phyloP scores from a whole-genome alignment of 164 flowering plant species.

The Platanus orientalis region DNA sequence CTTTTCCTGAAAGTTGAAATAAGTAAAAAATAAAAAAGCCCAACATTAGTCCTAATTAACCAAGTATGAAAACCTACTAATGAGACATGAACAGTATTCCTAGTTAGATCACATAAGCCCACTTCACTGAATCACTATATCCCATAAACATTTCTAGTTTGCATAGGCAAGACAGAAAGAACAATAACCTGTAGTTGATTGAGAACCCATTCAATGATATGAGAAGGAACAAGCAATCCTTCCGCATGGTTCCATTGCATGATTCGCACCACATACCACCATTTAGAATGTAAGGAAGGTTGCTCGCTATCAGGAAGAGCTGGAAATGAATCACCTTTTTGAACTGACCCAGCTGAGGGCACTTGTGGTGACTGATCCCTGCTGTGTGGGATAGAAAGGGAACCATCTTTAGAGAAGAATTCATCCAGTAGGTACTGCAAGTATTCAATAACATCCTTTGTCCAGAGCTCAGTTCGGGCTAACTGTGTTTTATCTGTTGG shows the following conservation, averaged over 20 bases:
- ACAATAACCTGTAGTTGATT: slow-evolving; percentile 63
- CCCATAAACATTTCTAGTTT: background rate
- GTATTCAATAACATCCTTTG: slow-evolving; percentile 89
- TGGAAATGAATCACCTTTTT: slow-evolving; percentile 44
- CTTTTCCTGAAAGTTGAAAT: slow-evolving; percentile 56
- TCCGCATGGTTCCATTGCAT: slow-evolving; percentile 91
- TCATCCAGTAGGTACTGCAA: slow-evolving; percentile 82
- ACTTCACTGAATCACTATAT: background rate
- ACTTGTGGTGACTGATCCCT: slow-evolving; percentile 64
- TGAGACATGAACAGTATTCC: background rate
- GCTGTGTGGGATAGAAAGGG: slow-evolving; percentile 37
- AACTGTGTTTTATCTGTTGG: slow-evolving; percentile 60
- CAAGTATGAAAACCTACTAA: background rate
- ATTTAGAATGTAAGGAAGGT: slow-evolving; percentile 75
- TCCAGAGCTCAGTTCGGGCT: slow-evolving; percentile 86
- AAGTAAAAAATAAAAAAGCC: slow-evolving; percentile 9
- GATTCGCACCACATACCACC: slow-evolving; percentile 93
- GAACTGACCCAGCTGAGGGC: slow-evolving; percentile 48
- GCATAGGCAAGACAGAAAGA: background rate
- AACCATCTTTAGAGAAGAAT: slow-evolving; percentile 42
- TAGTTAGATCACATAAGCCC: too few relatives aligned
- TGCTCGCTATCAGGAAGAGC: slow-evolving; percentile 50
- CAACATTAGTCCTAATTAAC: background rate
- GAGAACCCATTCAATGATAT: slow-evolving; percentile 89
- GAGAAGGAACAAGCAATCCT: slow-evolving; percentile 76